Evolutionary conservation across 352 stramenopile species (phyloP), one percentile per base, ranked within the genome.

Genomic region (Phytopythium chamaehyphon): DNA sequence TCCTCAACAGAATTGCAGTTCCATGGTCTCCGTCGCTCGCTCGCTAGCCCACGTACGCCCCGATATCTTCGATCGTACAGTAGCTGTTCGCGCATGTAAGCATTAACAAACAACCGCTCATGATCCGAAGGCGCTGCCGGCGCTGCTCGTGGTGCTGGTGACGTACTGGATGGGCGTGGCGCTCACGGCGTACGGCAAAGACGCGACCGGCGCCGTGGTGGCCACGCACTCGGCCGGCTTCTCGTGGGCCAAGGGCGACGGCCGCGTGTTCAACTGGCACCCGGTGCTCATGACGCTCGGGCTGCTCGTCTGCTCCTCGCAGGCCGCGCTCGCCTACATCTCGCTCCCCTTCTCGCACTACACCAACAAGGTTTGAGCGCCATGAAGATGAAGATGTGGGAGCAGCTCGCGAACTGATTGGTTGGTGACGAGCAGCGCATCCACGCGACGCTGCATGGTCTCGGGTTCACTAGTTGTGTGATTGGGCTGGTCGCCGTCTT

Each of bases 211-310:
- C 36, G 19, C 64, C 14, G 75, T 94, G 26, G 72, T 62, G 23
- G 54, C 48, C 24, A 82, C 38, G 54, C 48, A 64, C 24, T 65
- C 77, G n/a, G 65, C 76, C 6, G 85, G 85, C 6, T 95, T 92
- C 57, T 78, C 79, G 15, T 92, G 80, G 77, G 66, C 44, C 35
- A 55, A 70, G 24, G 72, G 68, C 21, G 79, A 92, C 51, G 66
- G 52, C 12, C 65, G 57, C 23, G 81, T 95, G 43, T 95, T 95
- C 63, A 92, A 92, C 50, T 95, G 85, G 83, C 85, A 95, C 61
- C 85, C 85, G 44, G 47, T 91, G 46, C 69, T 95, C 69, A 94
- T 94, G 85, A 84, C 71, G 40, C 69, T 93, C 40, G 85, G 83
- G 31, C 83, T 95, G 33, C 61, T 94, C 43, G 83, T 93, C 33